Evolutionary conservation across 331 rosid species (phyloP).

Genomic region (Dryas integrifolia): DNA sequence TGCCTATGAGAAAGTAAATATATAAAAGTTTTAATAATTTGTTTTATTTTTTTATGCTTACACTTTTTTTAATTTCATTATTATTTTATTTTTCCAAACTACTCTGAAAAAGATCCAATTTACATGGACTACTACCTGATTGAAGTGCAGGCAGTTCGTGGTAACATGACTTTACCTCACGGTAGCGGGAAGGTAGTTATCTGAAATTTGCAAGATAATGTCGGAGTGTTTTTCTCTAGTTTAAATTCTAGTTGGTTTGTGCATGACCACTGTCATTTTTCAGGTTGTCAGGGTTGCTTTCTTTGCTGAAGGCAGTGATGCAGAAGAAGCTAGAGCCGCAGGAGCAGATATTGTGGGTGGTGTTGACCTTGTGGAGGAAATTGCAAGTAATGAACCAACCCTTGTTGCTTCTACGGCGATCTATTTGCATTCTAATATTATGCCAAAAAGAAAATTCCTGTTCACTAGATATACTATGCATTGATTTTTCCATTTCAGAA

Average conservation of each 20-base stretch:
- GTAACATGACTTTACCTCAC: constrained; percentile 85
- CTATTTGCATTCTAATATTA: not conserved
- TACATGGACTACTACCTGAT: constrained; percentile 6
- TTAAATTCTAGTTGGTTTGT: constrained; percentile 28
- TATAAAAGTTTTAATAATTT: not conserved
- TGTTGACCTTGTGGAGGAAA: constrained; percentile 80
- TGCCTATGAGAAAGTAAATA: not conserved
- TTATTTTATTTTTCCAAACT: constrained; percentile 1
- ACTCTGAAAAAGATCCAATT: not conserved
- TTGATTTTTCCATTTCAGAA: not conserved
- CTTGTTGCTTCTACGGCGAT: constrained; percentile 18
- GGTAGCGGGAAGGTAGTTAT: constrained; percentile 82
- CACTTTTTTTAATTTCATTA: not conserved
- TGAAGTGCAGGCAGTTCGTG: constrained; percentile 87
- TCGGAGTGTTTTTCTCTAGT: constrained; percentile 15
- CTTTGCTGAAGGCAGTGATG: constrained; percentile 96
- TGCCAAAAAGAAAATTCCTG: not conserved
- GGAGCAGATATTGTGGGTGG: constrained; percentile 99
- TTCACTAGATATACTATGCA: not conserved
- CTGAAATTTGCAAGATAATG: constrained; percentile 1
- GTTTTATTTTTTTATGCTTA: not conserved
- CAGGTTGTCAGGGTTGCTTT: constrained; percentile 93
- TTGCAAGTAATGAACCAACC: constrained; percentile 66
- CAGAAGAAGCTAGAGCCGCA: constrained; percentile 96
- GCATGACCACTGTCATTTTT: constrained; percentile 37